Conservation (phyloP, 441 rosid species). For the Omphalea diandra region DNA sequence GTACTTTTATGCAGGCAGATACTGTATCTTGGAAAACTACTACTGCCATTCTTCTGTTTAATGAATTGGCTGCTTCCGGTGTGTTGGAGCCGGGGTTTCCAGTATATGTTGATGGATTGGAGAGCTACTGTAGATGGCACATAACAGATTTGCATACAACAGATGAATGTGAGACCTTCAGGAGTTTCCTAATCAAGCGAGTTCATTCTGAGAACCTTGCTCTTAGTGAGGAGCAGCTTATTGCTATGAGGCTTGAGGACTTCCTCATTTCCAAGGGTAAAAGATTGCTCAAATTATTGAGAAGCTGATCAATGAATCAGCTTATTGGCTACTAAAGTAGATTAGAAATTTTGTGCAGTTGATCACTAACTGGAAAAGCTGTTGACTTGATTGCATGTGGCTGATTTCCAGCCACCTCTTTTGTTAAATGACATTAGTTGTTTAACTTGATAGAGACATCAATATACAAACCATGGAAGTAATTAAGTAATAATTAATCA, state of each 20-base stretch:
- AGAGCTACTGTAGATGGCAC: conserved; percentile 16
- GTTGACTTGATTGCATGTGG: too few species aligned
- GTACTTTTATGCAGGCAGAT: conserved; percentile 14
- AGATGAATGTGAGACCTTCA: conserved; percentile 12
- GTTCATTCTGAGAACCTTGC: conserved; percentile 1
- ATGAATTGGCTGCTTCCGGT: neutral
- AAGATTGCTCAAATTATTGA: conserved; percentile 12
- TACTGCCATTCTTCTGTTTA: conserved; percentile 11
- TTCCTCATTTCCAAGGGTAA: conserved; percentile 19
- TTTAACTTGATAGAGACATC: neutral
- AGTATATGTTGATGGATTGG: neutral
- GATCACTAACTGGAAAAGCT: neutral
- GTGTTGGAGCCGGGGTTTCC: conserved; percentile 1
- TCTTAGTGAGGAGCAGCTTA: conserved; percentile 17
- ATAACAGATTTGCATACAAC: conserved; percentile 16
- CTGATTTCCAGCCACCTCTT: too few species aligned
- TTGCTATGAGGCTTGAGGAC: conserved; percentile 21
- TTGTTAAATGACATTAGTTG: neutral
- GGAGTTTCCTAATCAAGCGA: conserved; percentile 7
- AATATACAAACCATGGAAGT: too few species aligned
- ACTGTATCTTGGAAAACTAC: conserved; percentile 8
- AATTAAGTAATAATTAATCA: too few species aligned
- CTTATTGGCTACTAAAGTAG: neutral
- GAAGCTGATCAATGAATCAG: neutral
- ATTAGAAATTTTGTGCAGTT: neutral